Percentiles rank a stretch among this genome's conserved stretches.
Evolutionary conservation across 148 eudicot species (phyloP).

Genomic region (Vaccinium myrtillus): DNA sequence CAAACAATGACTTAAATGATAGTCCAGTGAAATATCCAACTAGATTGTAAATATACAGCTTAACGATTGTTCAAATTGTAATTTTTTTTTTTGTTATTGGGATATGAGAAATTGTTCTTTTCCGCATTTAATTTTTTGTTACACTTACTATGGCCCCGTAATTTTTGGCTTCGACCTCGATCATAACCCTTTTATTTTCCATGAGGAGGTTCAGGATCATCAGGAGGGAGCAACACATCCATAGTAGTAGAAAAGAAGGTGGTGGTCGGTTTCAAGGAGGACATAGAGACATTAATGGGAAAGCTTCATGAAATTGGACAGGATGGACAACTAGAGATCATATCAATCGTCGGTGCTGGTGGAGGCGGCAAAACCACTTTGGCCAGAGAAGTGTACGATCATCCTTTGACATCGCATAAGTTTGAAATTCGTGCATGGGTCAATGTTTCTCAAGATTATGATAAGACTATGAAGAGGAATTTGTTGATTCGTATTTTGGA

Average conservation of each 20-base stretch:
- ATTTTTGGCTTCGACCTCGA: not conserved
- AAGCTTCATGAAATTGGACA: slow-evolving; percentile 17
- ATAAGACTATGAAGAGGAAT: slow-evolving; percentile 27
- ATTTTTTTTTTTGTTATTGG: no score
- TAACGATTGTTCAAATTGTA: not conserved
- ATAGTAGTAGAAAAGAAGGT: slow-evolving; percentile 16
- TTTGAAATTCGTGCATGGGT: slow-evolving; percentile 32
- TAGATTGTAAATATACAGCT: no score
- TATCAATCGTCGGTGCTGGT: slow-evolving; percentile 43
- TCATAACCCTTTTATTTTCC: not conserved
- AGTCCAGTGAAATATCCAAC: not conserved
- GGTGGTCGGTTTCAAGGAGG: slow-evolving; percentile 39
- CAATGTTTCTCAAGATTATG: no score
- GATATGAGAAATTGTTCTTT: not conserved
- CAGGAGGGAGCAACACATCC: not conserved
- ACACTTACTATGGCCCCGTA: not conserved
- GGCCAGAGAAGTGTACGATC: slow-evolving; percentile 20
- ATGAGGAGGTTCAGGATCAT: not conserved
- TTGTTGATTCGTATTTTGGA: slow-evolving; percentile 24
- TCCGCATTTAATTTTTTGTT: not conserved
- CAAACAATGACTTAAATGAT: not conserved
- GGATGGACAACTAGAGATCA: slow-evolving; percentile 23
- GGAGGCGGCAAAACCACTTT: slow-evolving; percentile 49
- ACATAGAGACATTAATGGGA: slow-evolving; percentile 15
- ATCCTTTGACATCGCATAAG: slow-evolving; percentile 12